Conservation (phyloP, 2,329 filamentous ascomycete genomes). For the Fusarium avenaceum region DNA sequence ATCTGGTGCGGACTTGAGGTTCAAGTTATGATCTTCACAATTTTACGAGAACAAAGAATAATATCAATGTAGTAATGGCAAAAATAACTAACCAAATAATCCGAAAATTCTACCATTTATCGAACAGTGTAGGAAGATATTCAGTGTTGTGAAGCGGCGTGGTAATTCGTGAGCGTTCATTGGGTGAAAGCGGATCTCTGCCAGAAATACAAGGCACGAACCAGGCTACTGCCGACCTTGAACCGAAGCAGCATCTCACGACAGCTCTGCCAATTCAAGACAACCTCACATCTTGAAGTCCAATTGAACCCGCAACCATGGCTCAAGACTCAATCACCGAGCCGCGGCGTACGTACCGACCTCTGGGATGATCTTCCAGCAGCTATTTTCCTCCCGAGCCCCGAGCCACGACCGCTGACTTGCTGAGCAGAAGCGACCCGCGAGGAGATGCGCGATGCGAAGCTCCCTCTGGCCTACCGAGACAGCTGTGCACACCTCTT, state of each 20-base stretch:
- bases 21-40: constrained; percentile 12
- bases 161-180: constrained; percentile 47
- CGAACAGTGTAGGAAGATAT: background rate
- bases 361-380: constrained; percentile 8
- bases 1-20: constrained; percentile 13
- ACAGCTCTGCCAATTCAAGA: constrained; percentile 47
- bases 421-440: constrained; percentile 76
- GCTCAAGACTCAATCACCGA: constrained; percentile 55
- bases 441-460: constrained; percentile 94
- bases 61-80: rapidly evolving
- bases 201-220: constrained; percentile 48
- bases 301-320: constrained; percentile 56
- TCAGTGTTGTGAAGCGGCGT: constrained; percentile 28
- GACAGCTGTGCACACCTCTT: constrained; percentile 96
- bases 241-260: constrained; percentile 49
- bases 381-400: constrained; percentile 25
- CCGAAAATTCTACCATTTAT: background rate
- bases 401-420: constrained; percentile 42
- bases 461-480: constrained; percentile 89
- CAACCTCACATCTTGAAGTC: constrained; percentile 49
- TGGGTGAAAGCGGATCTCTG: constrained; percentile 38
- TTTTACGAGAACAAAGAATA: background rate
- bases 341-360: constrained; percentile 55
- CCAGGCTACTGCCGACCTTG: constrained; percentile 48
- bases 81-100: background rate